Percentiles rank a stretch among this genome's conserved stretches.
Evolutionary conservation across 2,329 filamentous ascomycete genomes (phyloP).

Genomic region (Exophiala oligosperma): DNA sequence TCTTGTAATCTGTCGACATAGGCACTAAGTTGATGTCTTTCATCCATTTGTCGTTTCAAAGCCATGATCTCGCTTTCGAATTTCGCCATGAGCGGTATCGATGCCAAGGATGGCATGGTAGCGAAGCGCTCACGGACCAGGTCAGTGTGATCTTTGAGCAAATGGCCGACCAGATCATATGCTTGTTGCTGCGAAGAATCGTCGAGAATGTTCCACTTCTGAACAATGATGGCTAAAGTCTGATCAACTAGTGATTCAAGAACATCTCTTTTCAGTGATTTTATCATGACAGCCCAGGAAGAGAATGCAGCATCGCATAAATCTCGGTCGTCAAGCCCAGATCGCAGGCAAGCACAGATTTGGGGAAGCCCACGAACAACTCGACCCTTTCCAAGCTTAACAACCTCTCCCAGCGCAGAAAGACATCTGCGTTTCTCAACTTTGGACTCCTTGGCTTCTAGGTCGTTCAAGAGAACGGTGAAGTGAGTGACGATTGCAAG

Average conservation of each 20-base stretch:
- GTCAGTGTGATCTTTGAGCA: slow-evolving; percentile 63
- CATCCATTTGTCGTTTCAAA: slow-evolving; percentile 65
- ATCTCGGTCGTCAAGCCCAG: slow-evolving; percentile 71
- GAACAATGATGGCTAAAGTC: slow-evolving; percentile 82
- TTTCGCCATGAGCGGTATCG: slow-evolving; percentile 65
- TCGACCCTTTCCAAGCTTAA: slow-evolving; percentile 70
- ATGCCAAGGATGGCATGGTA: slow-evolving; percentile 74
- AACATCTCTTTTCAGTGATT: slow-evolving; percentile 73
- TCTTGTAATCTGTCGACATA: slow-evolving; percentile 74
- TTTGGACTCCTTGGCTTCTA: slow-evolving; percentile 54
- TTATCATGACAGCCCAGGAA: slow-evolving; percentile 80
- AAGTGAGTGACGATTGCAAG: slow-evolving; percentile 84
- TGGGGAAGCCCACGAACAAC: slow-evolving; percentile 77
- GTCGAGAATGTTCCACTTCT: slow-evolving; percentile 73
- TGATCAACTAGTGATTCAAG: slow-evolving; percentile 79
- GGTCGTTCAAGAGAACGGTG: slow-evolving; percentile 74
- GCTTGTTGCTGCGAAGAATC: slow-evolving; percentile 60
- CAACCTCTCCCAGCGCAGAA: slow-evolving; percentile 83
- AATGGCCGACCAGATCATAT: slow-evolving; percentile 61
- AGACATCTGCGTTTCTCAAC: slow-evolving; percentile 76
- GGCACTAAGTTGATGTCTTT: slow-evolving; percentile 65
- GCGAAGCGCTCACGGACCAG: slow-evolving; percentile 67
- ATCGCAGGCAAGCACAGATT: slow-evolving; percentile 90
- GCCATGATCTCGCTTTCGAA: slow-evolving; percentile 66
- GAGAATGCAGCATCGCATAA: slow-evolving; percentile 78